Evolutionary conservation across 164 flowering plant genomes (phyloP).

Genomic region (Malania oleifera): DNA sequence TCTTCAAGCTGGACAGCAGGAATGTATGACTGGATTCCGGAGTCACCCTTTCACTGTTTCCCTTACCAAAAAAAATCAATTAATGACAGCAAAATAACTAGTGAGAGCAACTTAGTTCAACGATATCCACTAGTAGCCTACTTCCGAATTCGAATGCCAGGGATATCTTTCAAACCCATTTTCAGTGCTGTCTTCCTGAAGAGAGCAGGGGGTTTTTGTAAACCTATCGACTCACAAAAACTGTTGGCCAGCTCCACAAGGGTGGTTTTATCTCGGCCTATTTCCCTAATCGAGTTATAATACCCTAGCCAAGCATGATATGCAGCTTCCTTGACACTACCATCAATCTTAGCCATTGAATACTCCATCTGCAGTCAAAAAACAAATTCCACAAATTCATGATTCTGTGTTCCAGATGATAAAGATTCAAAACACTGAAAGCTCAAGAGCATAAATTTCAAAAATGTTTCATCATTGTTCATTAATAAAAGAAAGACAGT

Average conservation of each 20-base stretch:
- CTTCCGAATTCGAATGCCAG: conserved; percentile 76
- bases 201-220: conserved; percentile 68
- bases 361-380: conserved; percentile 51
- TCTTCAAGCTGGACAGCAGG: no score
- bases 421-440: no score
- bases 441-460: no score
- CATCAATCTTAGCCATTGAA: conserved; percentile 61
- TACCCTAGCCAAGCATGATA: conserved; percentile 99
- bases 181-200: conserved; percentile 76
- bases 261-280: conserved; percentile 81
- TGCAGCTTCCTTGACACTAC: conserved; percentile 81
- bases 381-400: not conserved
- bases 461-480: no score
- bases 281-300: conserved; percentile 83
- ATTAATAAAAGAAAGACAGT: not conserved
- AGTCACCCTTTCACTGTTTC: no score
- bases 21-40: no score
- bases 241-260: conserved; percentile 72
- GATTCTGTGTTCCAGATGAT: no score
- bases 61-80: no score
- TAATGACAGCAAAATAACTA: no score
- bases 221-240: conserved; percentile 66
- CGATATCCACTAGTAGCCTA: no score
- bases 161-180: conserved; percentile 87
- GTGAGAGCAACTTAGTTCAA: no score